Evolutionary conservation across 345 rosid genomes (phyloP), one percentile per base, ranked within the genome.

Genomic region (Acer negundo): DNA sequence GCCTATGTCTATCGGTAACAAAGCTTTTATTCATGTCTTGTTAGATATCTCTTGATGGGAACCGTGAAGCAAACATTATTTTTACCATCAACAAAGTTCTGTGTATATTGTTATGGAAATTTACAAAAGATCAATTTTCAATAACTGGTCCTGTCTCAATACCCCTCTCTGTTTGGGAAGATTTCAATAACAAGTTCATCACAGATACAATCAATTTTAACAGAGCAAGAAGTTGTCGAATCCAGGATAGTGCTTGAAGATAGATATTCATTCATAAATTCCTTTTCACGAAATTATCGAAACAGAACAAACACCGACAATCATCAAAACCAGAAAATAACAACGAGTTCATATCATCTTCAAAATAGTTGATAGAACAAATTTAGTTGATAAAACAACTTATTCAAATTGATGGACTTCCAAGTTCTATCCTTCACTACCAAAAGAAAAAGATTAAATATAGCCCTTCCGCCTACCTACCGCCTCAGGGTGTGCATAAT

Each of bases 401-500:
- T 80, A 69, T 78, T 77, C 65, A 56, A 72, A 70, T 28, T 22
- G 11, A 66, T 2, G 47, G 46, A 62, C 59, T 72, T 22, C 63
- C 26, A n/a, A 7, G 26, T 59, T 59, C 11, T 12, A 24, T 59
- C 77, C 10, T 6, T 72, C 9, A 70, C 12, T 16, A 19, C n/a
- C 69, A 67, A 75, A 23, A 6, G 68, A 72, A 20, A 7, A 17
- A 20, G 26, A 59, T 59, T 7, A 59, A 19, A 22, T 20, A 9
- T 53, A 16, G 58, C n/a, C 64, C 64, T 10, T 8, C 40, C 19
- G 75, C 69, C 85, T 88, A 94, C 69, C 85, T 88, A 94, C 78
- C 86, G 82, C 92, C 96, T 88, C 85, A 94, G 85, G 42, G 93
- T 85, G 74, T 93, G 94, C 80, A 92, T 77, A 75, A 91, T 85